Percentiles rank a stretch among this genome's conserved stretches.
Evolutionary conservation across 345 rosid genomes (phyloP).

Genomic region (Salix dunnii): DNA sequence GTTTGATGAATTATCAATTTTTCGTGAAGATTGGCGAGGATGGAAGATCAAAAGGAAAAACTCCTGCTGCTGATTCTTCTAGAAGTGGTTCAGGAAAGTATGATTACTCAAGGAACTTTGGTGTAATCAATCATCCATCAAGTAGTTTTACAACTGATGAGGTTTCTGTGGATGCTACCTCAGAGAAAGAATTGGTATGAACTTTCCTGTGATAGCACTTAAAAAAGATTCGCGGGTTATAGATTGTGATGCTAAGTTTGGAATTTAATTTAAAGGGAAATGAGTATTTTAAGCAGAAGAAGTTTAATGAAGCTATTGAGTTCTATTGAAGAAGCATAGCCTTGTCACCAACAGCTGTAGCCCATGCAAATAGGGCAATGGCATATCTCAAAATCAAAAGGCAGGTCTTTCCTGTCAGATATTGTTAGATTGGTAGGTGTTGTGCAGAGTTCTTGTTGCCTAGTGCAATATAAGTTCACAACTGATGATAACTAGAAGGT

Average conservation of each 20-base stretch:
- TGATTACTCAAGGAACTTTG: slow-evolving; percentile 38
- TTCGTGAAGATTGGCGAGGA: slow-evolving; percentile 28
- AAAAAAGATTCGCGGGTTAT: not conserved
- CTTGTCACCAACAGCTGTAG: slow-evolving; percentile 73
- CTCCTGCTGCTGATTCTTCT: slow-evolving; percentile 15
- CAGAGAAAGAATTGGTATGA: slow-evolving; percentile 82
- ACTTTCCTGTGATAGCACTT: not conserved
- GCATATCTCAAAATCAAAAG: slow-evolving; percentile 80
- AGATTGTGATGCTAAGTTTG: slow-evolving; percentile 1
- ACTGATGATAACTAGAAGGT: not conserved
- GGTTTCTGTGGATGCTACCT: slow-evolving; percentile 50
- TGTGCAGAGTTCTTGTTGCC: not conserved
- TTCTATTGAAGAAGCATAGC: slow-evolving; percentile 93
- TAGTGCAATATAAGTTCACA: not conserved
- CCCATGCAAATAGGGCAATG: slow-evolving; percentile 92
- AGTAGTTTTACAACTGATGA: slow-evolving; percentile 44
- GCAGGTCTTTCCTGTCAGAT: slow-evolving; percentile 22
- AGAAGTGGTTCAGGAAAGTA: slow-evolving; percentile 22
- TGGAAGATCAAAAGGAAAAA: slow-evolving; percentile 20
- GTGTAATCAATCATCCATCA: slow-evolving; percentile 37
- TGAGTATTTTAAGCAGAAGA: slow-evolving; percentile 77
- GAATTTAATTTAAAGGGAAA: slow-evolving; percentile 50
- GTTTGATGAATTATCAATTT: slow-evolving; percentile 11
- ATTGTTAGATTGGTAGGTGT: not conserved
- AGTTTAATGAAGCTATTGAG: slow-evolving; percentile 76